Evolutionary conservation across 2,329 filamentous ascomycete species (phyloP).

Genomic region (Aureobasidium melanogenum): DNA sequence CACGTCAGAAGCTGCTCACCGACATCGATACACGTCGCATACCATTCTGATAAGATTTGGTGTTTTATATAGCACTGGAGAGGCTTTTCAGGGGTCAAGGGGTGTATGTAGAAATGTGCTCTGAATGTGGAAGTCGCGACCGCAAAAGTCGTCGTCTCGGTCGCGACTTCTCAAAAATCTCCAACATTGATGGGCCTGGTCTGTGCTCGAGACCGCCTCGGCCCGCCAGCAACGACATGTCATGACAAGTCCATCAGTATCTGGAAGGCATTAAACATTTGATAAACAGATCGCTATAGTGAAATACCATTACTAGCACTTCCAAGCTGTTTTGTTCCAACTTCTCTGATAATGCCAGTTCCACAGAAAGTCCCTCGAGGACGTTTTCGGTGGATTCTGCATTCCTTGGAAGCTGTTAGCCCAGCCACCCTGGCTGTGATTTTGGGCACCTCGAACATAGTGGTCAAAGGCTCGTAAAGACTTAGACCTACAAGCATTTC

Average conservation of each 20-base stretch:
- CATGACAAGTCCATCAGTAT: no score
- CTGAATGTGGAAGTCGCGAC: not conserved
- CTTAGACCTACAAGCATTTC: no score
- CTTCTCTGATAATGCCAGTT: no score
- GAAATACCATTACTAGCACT: no score
- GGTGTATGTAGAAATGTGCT: not conserved
- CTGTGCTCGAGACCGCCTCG: not conserved
- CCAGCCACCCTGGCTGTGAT: not conserved
- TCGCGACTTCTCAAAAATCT: not conserved
- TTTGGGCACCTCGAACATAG: no score
- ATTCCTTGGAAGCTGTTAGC: not conserved
- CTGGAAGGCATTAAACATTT: no score
- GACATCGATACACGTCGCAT: not conserved
- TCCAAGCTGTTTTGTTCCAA: no score
- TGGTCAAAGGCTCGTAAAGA: no score
- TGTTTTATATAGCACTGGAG: no score
- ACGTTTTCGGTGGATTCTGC: not conserved
- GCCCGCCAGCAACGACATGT: not conserved
- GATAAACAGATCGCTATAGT: no score
- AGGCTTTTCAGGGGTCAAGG: not conserved
- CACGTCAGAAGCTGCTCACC: not conserved
- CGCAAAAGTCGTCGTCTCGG: not conserved
- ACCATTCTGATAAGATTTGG: conserved; percentile 1
- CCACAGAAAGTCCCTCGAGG: no score
- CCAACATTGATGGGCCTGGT: conserved; percentile 2